Evolutionary conservation across 805 yeast species (phyloP).

Genomic region (Yarrowia alimentaria): DNA sequence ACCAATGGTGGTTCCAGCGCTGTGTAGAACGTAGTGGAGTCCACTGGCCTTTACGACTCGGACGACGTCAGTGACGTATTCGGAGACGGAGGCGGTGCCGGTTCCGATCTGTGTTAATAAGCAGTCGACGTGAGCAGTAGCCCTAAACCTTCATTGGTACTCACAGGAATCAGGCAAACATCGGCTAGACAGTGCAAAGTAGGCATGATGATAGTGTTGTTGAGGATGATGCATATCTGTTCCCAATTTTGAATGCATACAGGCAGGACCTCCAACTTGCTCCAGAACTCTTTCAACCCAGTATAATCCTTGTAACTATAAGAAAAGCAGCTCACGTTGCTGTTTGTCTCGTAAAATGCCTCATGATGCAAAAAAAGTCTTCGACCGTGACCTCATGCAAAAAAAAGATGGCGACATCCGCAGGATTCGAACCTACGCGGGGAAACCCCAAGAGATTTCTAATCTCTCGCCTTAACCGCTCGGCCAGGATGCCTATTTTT

Average conservation of each 20-base stretch:
- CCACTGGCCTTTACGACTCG: slow-evolving; percentile 59
- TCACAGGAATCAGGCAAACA: slow-evolving; percentile 76
- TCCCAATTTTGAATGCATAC: background rate
- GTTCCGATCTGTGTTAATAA: slow-evolving; percentile 62
- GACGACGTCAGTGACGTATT: slow-evolving; percentile 72
- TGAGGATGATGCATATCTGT: slow-evolving; percentile 4
- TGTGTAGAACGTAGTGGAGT: slow-evolving; percentile 68
- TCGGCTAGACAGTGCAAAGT: slow-evolving; percentile 73
- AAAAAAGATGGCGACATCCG: slow-evolving; percentile 24
- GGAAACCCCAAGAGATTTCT: slow-evolving; percentile 28
- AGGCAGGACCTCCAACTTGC: too few species aligned
- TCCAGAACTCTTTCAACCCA: background rate
- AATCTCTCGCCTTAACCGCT: slow-evolving; percentile 28
- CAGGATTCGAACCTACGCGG: slow-evolving; percentile 28
- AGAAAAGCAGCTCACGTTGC: background rate
- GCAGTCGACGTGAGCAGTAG: background rate
- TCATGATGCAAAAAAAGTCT: background rate
- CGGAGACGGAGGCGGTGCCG: slow-evolving; percentile 71
- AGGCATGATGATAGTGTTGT: slow-evolving; percentile 29
- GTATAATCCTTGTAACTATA: background rate
- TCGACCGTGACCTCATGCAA: background rate
- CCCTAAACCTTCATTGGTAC: too few species aligned
- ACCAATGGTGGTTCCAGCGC: slow-evolving; percentile 79
- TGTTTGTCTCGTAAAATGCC: background rate
- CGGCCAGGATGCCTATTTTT: slow-evolving; percentile 26